These are phyloP conservation scores for Fusarium torulosum DNA, from an alignment of 2,329 filamentous ascomycete species.

Conservation along the genomic window DNA sequence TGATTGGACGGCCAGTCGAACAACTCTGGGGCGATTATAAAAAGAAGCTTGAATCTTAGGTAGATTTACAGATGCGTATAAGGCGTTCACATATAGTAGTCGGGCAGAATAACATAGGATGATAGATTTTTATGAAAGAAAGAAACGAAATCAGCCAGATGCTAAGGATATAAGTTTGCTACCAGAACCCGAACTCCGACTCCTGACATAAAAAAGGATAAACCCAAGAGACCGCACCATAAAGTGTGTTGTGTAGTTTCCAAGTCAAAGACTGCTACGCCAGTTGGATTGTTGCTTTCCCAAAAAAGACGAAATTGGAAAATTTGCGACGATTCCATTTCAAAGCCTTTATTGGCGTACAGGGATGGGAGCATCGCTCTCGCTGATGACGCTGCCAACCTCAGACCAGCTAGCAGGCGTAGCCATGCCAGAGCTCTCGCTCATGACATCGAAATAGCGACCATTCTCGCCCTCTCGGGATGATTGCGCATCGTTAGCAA, in stretches of 20 bases:
- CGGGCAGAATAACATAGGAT: not conserved
- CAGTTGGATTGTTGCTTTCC: slow-evolving; percentile 1
- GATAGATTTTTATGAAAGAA: slow-evolving; percentile 24
- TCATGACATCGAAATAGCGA: slow-evolving; percentile 67
- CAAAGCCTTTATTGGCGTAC: slow-evolving; percentile 48
- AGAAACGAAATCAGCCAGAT: slow-evolving; percentile 30
- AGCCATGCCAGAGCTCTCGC: slow-evolving; percentile 69
- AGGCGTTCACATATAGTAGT: slow-evolving; percentile 5
- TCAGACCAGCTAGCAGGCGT: slow-evolving; percentile 75
- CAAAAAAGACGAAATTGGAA: not conserved
- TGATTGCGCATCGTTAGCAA: slow-evolving; percentile 59
- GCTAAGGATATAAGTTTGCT: slow-evolving; percentile 43
- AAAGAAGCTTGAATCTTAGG: slow-evolving; percentile 44
- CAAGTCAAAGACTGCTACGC: not conserved
- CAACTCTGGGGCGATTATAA: slow-evolving; percentile 82
- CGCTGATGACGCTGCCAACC: slow-evolving; percentile 72
- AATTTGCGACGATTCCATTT: not conserved
- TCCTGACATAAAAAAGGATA: slow-evolving; percentile 26
- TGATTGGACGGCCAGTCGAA: slow-evolving; percentile 75
- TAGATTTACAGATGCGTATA: slow-evolving; percentile 3
- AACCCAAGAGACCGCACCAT: slow-evolving; percentile 2
- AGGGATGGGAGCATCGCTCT: slow-evolving; percentile 59
- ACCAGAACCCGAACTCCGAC: slow-evolving; percentile 35
- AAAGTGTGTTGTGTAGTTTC: slow-evolving; percentile 20
- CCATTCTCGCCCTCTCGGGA: slow-evolving; percentile 55